Evolutionary conservation across 805 yeast genomes (phyloP).

Genomic region (Tetrapisispora iriomotensis): DNA sequence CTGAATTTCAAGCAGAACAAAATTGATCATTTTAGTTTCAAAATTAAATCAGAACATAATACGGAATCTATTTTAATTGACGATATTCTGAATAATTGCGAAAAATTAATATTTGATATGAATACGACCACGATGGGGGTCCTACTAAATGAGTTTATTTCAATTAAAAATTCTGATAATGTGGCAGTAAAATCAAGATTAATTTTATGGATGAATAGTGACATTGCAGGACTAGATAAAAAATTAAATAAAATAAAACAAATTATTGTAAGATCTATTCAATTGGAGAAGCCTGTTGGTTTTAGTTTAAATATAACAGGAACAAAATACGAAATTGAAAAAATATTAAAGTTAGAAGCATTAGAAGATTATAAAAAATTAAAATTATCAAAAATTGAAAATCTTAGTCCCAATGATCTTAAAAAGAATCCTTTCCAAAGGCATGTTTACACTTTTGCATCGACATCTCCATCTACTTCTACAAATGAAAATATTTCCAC

Average conservation of each 20-base stretch:
- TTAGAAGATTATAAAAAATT: conserved; percentile 1
- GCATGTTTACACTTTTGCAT: neutral
- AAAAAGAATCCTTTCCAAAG: neutral
- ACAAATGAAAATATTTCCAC: neutral
- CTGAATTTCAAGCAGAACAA: neutral
- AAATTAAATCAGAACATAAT: conserved; percentile 8
- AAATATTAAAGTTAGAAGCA: neutral
- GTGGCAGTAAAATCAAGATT: conserved; percentile 1
- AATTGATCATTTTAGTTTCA: neutral
- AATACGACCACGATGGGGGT: conserved; percentile 12
- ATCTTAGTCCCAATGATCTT: neutral
- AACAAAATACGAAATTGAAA: conserved; percentile 1
- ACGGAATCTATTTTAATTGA: conserved; percentile 9
- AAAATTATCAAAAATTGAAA: neutral
- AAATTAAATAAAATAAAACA: conserved; percentile 1
- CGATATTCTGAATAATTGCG: conserved; percentile 14
- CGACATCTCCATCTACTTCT: neutral
- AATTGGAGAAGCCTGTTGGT: neutral
- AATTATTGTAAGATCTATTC: neutral
- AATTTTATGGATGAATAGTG: conserved; percentile 2
- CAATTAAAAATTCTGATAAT: conserved; percentile 2
- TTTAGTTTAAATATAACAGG: neutral
- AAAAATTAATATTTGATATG: conserved; percentile 11
- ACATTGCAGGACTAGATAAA: neutral
- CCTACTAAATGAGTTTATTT: conserved; percentile 6